phyloP scores from a whole-genome alignment of 441 rosid species.

The Geranium incanum region DNA sequence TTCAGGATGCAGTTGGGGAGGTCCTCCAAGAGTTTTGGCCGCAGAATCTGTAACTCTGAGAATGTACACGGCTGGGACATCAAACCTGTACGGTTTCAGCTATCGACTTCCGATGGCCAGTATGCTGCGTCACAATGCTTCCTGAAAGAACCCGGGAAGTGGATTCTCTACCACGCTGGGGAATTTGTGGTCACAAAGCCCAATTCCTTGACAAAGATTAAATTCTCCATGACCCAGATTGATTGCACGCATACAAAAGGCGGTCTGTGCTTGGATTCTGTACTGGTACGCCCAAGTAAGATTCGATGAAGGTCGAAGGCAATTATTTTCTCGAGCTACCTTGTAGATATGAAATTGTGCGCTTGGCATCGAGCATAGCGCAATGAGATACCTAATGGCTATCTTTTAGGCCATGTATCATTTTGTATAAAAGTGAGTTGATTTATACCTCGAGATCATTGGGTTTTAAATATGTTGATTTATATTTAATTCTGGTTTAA shows the following conservation, averaged over 20 bases:
- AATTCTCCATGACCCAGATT: slow-evolving; percentile 74
- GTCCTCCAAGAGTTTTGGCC: slow-evolving; percentile 53
- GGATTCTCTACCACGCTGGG: slow-evolving; percentile 70
- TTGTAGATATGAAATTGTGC: background rate
- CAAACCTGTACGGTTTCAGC: slow-evolving; percentile 79
- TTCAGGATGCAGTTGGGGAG: slow-evolving; percentile 77
- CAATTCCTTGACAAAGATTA: slow-evolving; percentile 36
- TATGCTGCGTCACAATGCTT: slow-evolving; percentile 54
- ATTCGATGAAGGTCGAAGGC: slow-evolving; percentile 41
- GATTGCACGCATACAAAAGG: slow-evolving; percentile 95
- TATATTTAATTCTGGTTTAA: too few relatives aligned
- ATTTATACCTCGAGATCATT: too few relatives aligned
- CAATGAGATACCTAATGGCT: slow-evolving; percentile 2
- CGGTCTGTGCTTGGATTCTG: slow-evolving; percentile 60
- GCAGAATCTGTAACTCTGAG: slow-evolving; percentile 54
- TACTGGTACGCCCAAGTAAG: slow-evolving; percentile 48
- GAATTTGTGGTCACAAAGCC: slow-evolving; percentile 48
- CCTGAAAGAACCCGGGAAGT: slow-evolving; percentile 55
- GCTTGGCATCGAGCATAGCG: background rate
- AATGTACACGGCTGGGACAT: slow-evolving; percentile 86
- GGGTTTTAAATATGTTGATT: too few relatives aligned
- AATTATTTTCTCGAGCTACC: slow-evolving; percentile 28
- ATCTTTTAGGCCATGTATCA: background rate
- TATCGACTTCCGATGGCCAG: slow-evolving; percentile 80
- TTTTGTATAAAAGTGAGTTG: background rate